Base-by-base conservation (phyloP, 352 stramenopile species). In the Pythium rishiriense region DNA sequence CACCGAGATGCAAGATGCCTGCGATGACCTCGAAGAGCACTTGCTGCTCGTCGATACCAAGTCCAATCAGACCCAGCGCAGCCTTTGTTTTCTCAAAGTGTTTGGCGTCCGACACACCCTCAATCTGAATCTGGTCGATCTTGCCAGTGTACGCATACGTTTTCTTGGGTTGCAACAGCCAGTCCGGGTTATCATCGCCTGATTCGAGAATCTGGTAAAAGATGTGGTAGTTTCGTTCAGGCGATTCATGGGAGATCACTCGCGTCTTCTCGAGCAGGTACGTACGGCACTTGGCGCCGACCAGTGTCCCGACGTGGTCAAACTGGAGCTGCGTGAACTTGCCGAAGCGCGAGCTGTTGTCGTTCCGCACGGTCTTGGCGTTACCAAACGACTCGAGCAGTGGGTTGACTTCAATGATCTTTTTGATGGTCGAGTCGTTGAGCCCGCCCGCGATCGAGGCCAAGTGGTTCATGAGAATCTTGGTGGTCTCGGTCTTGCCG, bases 1-100 rank as follows among this genome's bases (percentile, higher is more conserved):
- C 96, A 47, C 97, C 97, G 21, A 99, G 80, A 69, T 99, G 96
- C 61, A 99, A 73, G 37, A 99, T 83, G 58, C 94, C 97, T 5
- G 85, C 81, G 24, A 95, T 72, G n/a, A 92, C 73, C 60, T 89
- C 69, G 69, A 95, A 92, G 11, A 95, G 69, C 39, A 74, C 66
- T 17, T 66, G 48, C 41, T 93, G 83, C 25, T 81, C 74, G 21
- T 91, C 66, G 25, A 71, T 63, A 19, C 63, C 73, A 12, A 95
- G 74, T 28, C 85, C 84, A 64, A 95, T 82, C 19, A 90, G 74
- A 37, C 63, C 73, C 39, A 93, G 72, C 0, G 87, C 85, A 10
- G 73, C 72, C 60, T 79, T 79, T 10, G 87, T 95, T 22, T 74
- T 73, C 48, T 88, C 72, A 64, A 92, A 94, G 48, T 92, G 83